These are phyloP conservation scores for Blastobotrys malaysiensis DNA, from an alignment of 1,139 yeast genomes.

Conservation along the genomic window DNA sequence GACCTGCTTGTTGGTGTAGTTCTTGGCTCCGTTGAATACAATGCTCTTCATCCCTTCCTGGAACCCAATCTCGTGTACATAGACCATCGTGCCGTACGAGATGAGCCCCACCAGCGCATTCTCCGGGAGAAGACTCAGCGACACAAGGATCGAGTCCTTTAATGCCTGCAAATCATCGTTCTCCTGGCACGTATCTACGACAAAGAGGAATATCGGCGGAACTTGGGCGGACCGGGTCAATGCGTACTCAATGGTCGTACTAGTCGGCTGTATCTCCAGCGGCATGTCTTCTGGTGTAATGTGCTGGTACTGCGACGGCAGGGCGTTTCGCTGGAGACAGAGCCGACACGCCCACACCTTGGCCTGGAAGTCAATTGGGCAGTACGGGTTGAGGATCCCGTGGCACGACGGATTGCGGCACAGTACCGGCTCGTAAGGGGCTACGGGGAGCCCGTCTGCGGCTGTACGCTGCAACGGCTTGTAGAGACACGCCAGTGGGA, in stretches of 20 bases:
- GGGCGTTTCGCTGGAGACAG: conserved; percentile 51
- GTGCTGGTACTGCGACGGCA: conserved; percentile 34
- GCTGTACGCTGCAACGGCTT: conserved; percentile 58
- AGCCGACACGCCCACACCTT: conserved; percentile 61
- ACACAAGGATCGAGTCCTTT: conserved; percentile 48
- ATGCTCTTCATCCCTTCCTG: conserved; percentile 31
- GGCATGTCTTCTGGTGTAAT: conserved; percentile 26
- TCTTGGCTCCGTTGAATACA: conserved; percentile 57
- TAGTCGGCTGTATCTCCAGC: conserved; percentile 35
- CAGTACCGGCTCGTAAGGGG: conserved; percentile 41
- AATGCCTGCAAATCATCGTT: conserved; percentile 46
- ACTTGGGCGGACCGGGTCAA: conserved; percentile 42
- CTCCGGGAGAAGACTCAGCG: conserved; percentile 56
- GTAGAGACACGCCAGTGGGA: conserved; percentile 61
- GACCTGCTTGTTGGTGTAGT: conserved; percentile 48
- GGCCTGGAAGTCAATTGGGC: conserved; percentile 37
- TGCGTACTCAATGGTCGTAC: conserved; percentile 56
- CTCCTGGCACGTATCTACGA: conserved; percentile 64
- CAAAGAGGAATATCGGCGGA: conserved; percentile 48
- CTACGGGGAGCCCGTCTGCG: conserved; percentile 30
- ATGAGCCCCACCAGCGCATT: conserved; percentile 44
- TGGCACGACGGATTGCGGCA: conserved; percentile 51
- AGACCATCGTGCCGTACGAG: conserved; percentile 61
- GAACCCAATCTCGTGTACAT: conserved; percentile 50
- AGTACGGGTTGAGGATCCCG: conserved; percentile 57